Evolutionary conservation across 2,329 filamentous ascomycete genomes (phyloP), one percentile per base, ranked within the genome.

Genomic region (Nemania sp.): DNA sequence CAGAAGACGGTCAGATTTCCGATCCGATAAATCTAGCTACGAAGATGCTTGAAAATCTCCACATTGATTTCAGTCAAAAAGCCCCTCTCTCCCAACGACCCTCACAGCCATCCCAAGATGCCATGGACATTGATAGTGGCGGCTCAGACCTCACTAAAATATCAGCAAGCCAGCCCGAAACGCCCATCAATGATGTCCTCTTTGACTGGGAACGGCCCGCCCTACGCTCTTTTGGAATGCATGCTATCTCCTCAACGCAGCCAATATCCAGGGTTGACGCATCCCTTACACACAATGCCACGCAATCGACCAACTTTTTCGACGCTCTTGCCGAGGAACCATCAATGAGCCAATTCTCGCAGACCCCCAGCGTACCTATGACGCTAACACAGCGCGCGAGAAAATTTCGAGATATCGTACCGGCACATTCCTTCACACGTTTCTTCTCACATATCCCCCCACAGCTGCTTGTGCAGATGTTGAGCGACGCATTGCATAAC

Each of bases 21-120:
- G 93, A 98, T 75, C 93, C 93, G 0, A 84, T 98, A 69, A 88
- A 89, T 62, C 85, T 99, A 54, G 96, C 96, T n/a, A 97, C 96
- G 0, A 90, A 93, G 77, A 97, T 99, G 93, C 90, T 99, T 62
- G 93, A 97, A 78, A 92, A 90, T 63, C 88, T 99, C 18, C 92
- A 89, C 70, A 97, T 99, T 78, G 93, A 98, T 79, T 94, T 98
- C 77, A 90, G 86, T 61, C 88, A 92, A 74, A 84, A 88, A 67
- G 89, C 91, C 4, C 82, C 86, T 13, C 85, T 84, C 66, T 73
- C 76, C 49, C 71, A 75, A 66, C 61, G 67, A 47, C 61, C 55
- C 66, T 79, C 71, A 45, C 83, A 80, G 70, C 78, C 72, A 70
- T 81, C 77, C 57, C 70, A 73, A 57, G 87, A 92, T 72, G 80